Conservation (phyloP, 306 rosid species). For the Astragalus membranaceus region DNA sequence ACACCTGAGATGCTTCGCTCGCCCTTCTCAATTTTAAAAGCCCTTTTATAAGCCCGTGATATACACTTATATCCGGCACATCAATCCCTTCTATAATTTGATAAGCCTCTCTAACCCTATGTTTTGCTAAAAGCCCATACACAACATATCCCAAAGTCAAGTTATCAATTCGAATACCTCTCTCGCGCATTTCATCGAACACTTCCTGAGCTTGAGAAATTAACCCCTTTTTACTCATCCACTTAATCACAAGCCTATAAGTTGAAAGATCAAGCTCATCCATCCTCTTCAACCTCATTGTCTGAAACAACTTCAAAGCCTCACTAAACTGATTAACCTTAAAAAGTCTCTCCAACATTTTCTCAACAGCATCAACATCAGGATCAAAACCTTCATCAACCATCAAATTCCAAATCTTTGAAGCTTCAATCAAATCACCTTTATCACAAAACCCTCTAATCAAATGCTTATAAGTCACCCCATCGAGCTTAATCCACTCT, state of each 20-base stretch:
- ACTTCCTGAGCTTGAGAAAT: slow-evolving; percentile 32
- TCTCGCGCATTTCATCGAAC: slow-evolving; percentile 67
- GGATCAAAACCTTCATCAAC: slow-evolving; percentile 62
- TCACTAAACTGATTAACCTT: slow-evolving; percentile 47
- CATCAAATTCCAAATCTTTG: slow-evolving; percentile 77
- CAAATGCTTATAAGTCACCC: slow-evolving; percentile 44
- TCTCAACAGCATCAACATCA: slow-evolving; percentile 47
- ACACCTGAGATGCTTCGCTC: slow-evolving; percentile 72
- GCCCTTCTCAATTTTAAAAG: slow-evolving; percentile 59
- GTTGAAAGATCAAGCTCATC: slow-evolving; percentile 49
- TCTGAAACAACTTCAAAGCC: slow-evolving; percentile 60
- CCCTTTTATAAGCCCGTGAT: slow-evolving; percentile 71
- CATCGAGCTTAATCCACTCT: slow-evolving; percentile 47
- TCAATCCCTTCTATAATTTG: slow-evolving; percentile 27
- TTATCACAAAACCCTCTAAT: slow-evolving; percentile 57
- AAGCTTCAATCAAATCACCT: slow-evolving; percentile 72
- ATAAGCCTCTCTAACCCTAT: slow-evolving; percentile 55
- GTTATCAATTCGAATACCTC: slow-evolving; percentile 46
- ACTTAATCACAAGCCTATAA: slow-evolving; percentile 50
- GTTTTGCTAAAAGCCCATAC: slow-evolving; percentile 55
- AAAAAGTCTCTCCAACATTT: slow-evolving; percentile 61
- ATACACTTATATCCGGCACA: slow-evolving; percentile 37
- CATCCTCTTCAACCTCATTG: slow-evolving; percentile 55
- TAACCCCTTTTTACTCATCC: slow-evolving; percentile 69
- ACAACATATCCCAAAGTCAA: slow-evolving; percentile 36